Conservation (phyloP, 805 yeast genomes). For the Metschnikowia rubicola region DNA sequence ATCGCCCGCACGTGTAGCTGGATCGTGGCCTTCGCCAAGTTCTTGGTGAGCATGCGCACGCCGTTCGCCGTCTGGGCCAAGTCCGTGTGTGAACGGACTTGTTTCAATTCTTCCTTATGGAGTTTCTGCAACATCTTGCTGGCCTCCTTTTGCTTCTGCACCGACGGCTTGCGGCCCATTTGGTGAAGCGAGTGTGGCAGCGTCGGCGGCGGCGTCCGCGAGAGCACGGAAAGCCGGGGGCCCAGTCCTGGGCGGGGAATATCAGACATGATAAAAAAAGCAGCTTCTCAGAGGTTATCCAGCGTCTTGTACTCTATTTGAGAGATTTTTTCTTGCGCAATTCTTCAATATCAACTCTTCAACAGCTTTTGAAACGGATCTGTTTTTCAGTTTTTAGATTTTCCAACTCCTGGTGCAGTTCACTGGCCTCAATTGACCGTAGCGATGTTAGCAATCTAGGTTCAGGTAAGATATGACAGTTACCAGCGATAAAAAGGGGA, state of each 20-base stretch:
- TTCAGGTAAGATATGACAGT: no score
- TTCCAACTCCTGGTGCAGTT: no score
- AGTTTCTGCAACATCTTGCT: constrained; percentile 24
- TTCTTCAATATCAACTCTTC: no score
- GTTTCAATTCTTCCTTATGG: constrained; percentile 42
- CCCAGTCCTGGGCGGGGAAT: constrained; percentile 2
- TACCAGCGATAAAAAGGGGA: no score
- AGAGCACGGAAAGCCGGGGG: background rate
- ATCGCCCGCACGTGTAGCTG: constrained; percentile 66
- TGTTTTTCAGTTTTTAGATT: no score
- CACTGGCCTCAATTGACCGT: no score
- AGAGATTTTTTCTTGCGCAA: no score
- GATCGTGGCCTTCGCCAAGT: constrained; percentile 66
- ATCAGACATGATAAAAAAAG: background rate
- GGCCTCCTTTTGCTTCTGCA: constrained; percentile 9
- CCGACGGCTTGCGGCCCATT: constrained; percentile 6
- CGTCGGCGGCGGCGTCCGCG: constrained; percentile 2
- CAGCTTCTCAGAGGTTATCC: no score
- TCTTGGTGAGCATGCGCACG: constrained; percentile 70
- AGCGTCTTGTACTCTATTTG: no score
- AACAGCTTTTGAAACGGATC: no score
- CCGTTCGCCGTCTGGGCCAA: constrained; percentile 80
- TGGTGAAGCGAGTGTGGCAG: background rate
- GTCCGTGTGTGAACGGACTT: constrained; percentile 68
- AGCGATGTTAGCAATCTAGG: no score